phyloP scores from a whole-genome alignment of 148 eudicot species.

The Rhododendron simsii region DNA sequence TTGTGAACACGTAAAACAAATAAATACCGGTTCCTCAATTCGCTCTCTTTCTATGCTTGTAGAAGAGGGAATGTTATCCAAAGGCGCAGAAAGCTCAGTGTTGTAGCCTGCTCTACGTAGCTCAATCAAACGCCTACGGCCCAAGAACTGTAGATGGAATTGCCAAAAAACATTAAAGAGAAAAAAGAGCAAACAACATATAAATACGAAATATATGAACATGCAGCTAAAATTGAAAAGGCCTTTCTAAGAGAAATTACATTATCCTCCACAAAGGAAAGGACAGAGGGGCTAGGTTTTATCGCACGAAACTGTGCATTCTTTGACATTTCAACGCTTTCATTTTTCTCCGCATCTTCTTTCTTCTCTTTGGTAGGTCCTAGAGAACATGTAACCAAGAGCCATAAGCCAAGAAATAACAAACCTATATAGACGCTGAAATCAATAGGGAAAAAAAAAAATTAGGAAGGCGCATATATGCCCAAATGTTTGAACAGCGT shows the following conservation, averaged over 20 bases:
- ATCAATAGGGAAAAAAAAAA: background rate
- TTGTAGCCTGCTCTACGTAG: conserved; percentile 82
- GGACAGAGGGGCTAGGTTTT: conserved; percentile 68
- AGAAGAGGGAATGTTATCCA: conserved; percentile 79
- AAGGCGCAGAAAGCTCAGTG: conserved; percentile 67
- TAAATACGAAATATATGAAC: background rate
- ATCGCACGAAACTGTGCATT: conserved; percentile 98
- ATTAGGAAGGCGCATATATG: background rate
- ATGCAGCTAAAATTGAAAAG: background rate
- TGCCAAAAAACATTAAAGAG: conserved; percentile 9
- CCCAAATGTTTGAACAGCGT: background rate
- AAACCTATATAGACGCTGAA: background rate
- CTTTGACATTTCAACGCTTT: conserved; percentile 52
- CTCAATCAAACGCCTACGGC: conserved; percentile 82
- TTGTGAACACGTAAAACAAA: background rate
- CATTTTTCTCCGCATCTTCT: conserved; percentile 30
- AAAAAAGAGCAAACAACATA: background rate
- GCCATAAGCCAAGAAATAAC: background rate
- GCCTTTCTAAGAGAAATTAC: conserved; percentile 28
- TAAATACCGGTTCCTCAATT: conserved; percentile 78
- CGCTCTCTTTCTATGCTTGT: conserved; percentile 67
- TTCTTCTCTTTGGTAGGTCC: conserved; percentile 40
- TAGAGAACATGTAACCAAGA: conserved; percentile 27
- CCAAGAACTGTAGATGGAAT: conserved; percentile 54
- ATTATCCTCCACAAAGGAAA: conserved; percentile 79